A percentile compares a stretch with the other conserved stretches of the same genome.
These are phyloP conservation scores for Zymoseptoria brevis DNA, from an alignment of 2,329 filamentous ascomycete genomes.

Conservation along the genomic window DNA sequence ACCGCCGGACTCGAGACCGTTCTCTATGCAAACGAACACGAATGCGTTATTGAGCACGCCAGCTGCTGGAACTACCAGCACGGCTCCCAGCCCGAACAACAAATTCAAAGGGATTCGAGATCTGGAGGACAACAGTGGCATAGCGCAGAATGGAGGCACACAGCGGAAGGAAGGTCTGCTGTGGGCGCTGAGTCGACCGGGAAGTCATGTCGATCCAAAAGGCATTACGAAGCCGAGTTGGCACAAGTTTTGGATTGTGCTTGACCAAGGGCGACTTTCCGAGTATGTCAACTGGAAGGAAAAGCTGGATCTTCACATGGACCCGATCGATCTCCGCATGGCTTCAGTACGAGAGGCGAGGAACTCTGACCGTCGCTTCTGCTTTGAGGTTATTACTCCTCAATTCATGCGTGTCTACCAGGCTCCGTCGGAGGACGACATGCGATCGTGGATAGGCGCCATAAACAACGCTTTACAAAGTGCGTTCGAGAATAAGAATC, in stretches of 20 bases:
- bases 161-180: conserved; percentile 88
- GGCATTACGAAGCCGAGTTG: conserved; percentile 94
- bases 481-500: conserved; percentile 70
- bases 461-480: conserved; percentile 97
- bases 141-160: conserved; percentile 51
- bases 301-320: conserved; percentile 91
- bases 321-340: conserved; percentile 93
- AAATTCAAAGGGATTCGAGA: conserved; percentile 89
- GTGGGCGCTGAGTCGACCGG: conserved; percentile 88
- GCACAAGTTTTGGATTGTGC: conserved; percentile 99
- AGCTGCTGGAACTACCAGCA: conserved; percentile 4
- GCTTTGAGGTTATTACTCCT: conserved; percentile 96
- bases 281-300: conserved; percentile 99
- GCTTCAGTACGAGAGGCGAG: conserved; percentile 93
- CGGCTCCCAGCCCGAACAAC: conserved; percentile 33
- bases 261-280: conserved; percentile 91
- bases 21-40: conserved; percentile 17
- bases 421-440: conserved; percentile 94
- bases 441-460: conserved; percentile 91
- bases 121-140: conserved; percentile 60
- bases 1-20: conserved; percentile 18
- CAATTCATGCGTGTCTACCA: conserved; percentile 95
- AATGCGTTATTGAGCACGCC: conserved; percentile 20
- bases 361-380: conserved; percentile 89
- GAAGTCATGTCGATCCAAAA: conserved; percentile 89